Conservation (phyloP, 129 eudicot species). For the Flaveria sonorensis region DNA sequence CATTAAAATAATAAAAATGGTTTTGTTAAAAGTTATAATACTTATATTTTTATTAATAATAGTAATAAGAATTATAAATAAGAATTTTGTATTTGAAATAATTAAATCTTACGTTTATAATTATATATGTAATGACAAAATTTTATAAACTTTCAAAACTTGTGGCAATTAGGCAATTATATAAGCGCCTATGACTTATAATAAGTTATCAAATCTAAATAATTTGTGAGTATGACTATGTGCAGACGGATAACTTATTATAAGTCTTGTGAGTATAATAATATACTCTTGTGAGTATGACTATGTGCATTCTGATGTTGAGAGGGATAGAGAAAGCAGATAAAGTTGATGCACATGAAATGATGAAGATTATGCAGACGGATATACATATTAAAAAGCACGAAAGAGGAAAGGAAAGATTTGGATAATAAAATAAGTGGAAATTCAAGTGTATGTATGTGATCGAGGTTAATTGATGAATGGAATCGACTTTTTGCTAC, state of each 20-base stretch:
- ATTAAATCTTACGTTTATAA: too few relatives aligned
- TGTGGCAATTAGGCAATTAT: too few relatives aligned
- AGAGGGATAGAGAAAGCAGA: conserved; percentile 2
- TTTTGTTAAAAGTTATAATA: too few relatives aligned
- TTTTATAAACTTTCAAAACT: too few relatives aligned
- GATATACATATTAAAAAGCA: conserved; percentile 32
- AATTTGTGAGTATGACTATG: not conserved
- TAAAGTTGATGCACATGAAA: conserved; percentile 30
- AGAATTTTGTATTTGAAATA: too few relatives aligned
- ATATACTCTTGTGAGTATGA: not conserved
- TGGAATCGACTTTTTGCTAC: conserved; percentile 29
- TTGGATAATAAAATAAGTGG: conserved; percentile 24
- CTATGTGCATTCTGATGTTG: not conserved
- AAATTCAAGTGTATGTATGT: not conserved
- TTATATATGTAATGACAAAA: too few relatives aligned
- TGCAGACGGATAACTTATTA: too few relatives aligned
- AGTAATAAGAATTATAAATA: too few relatives aligned
- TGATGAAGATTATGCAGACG: conserved; percentile 33
- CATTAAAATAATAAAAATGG: too few relatives aligned
- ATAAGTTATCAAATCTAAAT: too few relatives aligned
- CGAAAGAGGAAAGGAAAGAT: conserved; percentile 38
- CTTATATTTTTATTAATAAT: too few relatives aligned
- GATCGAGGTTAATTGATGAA: conserved; percentile 5
- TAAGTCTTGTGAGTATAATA: not conserved
- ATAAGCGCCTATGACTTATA: too few relatives aligned